Percentiles rank a stretch among this genome's conserved stretches.
Conservation (phyloP, 1,284 basidiomycete species). For the Erythrobasidium hasegawianum region DNA sequence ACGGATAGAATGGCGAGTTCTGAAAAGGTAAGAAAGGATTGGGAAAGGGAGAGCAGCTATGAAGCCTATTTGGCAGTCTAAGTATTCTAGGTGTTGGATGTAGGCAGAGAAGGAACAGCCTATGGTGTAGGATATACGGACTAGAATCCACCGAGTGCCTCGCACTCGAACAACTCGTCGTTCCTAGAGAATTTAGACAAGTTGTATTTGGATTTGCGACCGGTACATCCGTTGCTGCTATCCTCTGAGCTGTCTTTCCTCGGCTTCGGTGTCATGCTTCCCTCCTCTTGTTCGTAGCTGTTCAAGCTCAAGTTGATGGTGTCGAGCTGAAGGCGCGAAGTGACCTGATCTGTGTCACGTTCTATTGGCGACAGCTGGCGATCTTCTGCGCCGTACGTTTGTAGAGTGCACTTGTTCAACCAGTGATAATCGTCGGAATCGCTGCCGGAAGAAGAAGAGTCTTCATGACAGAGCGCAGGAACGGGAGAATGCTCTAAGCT, state of each 20-base stretch:
- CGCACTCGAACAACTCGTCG: no score
- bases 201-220: no score
- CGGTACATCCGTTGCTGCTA: background rate
- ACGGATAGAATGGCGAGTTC: no score
- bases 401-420: conserved; percentile 1
- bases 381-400: background rate
- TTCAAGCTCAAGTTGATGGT: background rate
- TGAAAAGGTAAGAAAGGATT: no score
- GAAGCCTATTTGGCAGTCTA: no score
- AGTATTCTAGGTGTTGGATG: no score
- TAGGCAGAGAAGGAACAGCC: no score
- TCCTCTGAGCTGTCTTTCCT: background rate
- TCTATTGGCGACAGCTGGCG: background rate
- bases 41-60: no score
- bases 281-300: background rate
- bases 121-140: no score
- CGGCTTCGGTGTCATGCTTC: background rate
- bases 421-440: conserved; percentile 1
- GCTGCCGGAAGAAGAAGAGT: background rate
- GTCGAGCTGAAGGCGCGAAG: no score
- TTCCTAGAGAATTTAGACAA: no score
- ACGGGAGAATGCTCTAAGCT: background rate
- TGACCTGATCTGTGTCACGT: background rate
- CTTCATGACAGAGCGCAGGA: background rate
- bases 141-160: no score